phyloP scores from a whole-genome alignment of 2,329 filamentous ascomycete genomes.

The Fusarium sulawesiense region DNA sequence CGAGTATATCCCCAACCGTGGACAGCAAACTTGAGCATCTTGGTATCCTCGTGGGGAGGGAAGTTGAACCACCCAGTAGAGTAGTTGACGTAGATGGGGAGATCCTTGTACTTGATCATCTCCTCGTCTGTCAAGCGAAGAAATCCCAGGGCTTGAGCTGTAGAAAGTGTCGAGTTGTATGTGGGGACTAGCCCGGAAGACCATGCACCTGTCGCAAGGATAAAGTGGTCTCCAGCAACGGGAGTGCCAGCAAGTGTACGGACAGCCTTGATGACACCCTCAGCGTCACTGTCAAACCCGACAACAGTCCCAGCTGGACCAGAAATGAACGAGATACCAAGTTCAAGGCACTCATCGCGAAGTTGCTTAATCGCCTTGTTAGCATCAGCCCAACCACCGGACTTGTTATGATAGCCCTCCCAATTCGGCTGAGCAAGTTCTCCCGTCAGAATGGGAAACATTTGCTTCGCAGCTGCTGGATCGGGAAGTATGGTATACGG shows the following conservation, averaged over 20 bases:
- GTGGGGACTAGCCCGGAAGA: conserved; percentile 8
- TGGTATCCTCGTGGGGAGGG: conserved; percentile 32
- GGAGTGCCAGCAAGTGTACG: background rate
- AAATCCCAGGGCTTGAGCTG: conserved; percentile 32
- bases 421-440: conserved; percentile 23
- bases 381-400: conserved; percentile 36
- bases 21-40: conserved; percentile 35
- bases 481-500: conserved; percentile 14
- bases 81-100: conserved; percentile 39
- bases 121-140: conserved; percentile 29
- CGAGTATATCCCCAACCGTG: conserved; percentile 40
- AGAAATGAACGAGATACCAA: conserved; percentile 27
- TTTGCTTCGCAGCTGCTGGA: background rate
- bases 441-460: conserved; percentile 17
- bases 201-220: conserved; percentile 34
- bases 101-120: conserved; percentile 21
- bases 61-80: conserved; percentile 42
- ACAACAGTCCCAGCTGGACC: conserved; percentile 27
- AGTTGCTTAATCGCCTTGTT: conserved; percentile 32
- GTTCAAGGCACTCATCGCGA: conserved; percentile 28
- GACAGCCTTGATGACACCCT: background rate
- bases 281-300: conserved; percentile 6
- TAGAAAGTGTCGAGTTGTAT: conserved; percentile 32
- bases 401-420: conserved; percentile 25
- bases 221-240: conserved; percentile 19